phyloP scores from a whole-genome alignment of 2,329 filamentous ascomycete genomes.

The Mycogone perniciosa region DNA sequence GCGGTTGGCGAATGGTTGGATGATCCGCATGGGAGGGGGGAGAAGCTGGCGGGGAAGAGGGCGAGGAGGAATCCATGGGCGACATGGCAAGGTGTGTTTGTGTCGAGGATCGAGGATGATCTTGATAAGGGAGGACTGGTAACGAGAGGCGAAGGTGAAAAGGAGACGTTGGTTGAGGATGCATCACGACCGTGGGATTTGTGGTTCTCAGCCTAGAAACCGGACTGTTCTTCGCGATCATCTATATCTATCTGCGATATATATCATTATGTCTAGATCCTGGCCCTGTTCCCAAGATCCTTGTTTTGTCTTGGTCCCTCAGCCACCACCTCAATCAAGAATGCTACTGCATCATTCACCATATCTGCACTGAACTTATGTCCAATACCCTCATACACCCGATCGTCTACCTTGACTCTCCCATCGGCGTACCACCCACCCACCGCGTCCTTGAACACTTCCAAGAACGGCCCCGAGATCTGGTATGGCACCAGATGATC shows the following conservation, averaged over 20 bases:
- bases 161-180: constrained; percentile 35
- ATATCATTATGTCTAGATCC: constrained; percentile 14
- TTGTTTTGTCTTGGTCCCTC: constrained; percentile 20
- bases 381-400: constrained; percentile 60
- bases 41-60: constrained; percentile 42
- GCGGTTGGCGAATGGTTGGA: constrained; percentile 43
- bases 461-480: constrained; percentile 53
- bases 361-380: constrained; percentile 65
- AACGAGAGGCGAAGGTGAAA: constrained; percentile 26
- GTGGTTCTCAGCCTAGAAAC: not conserved
- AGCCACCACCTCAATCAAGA: constrained; percentile 47
- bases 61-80: constrained; percentile 44
- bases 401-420: constrained; percentile 54
- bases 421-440: constrained; percentile 49
- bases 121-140: constrained; percentile 30
- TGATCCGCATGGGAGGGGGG: constrained; percentile 47
- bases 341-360: constrained; percentile 58
- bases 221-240: too few species aligned
- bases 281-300: constrained; percentile 21
- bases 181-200: constrained; percentile 35
- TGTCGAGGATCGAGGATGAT: constrained; percentile 20
- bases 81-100: constrained; percentile 39
- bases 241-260: not conserved
- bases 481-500: constrained; percentile 69
- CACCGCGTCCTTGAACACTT: constrained; percentile 52